These are phyloP conservation scores for Sphagnum fallax DNA, from an alignment of 228 moss, liverwort and hornwort species.

Conservation along the genomic window DNA sequence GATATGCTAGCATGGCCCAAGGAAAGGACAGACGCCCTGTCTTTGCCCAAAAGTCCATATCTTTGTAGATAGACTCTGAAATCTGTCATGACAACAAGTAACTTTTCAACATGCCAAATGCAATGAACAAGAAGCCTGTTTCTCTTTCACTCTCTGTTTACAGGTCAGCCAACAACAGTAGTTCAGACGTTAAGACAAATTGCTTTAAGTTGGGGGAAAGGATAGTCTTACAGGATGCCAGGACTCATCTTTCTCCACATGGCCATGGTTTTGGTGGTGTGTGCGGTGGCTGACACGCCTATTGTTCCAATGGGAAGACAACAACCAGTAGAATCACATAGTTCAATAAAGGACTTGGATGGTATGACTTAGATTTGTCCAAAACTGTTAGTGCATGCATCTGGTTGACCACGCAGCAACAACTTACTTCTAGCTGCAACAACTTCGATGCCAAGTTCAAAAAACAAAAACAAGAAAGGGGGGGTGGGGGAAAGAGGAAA, in stretches of 20 bases:
- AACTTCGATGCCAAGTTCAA: too few relatives aligned
- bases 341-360: too few relatives aligned
- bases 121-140: too few relatives aligned
- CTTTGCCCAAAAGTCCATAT: slow-evolving; percentile 18
- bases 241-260: slow-evolving; percentile 78
- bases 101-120: neutral
- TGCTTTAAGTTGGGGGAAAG: neutral
- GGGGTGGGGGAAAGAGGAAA: neutral
- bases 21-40: slow-evolving; percentile 47
- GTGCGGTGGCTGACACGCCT: slow-evolving; percentile 80
- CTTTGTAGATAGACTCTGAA: slow-evolving; percentile 21
- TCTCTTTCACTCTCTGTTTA: too few relatives aligned
- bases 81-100: slow-evolving; percentile 11
- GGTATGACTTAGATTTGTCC: too few relatives aligned
- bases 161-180: too few relatives aligned
- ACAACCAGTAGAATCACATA: too few relatives aligned
- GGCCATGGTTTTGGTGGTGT: slow-evolving; percentile 74
- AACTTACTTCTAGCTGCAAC: too few relatives aligned
- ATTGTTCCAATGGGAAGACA: neutral
- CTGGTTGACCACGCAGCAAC: too few relatives aligned
- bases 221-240: slow-evolving; percentile 54
- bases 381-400: too few relatives aligned
- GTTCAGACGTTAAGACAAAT: too few relatives aligned
- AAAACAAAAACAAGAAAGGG: too few relatives aligned
- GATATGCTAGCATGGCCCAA: slow-evolving; percentile 52